phyloP scores from a whole-genome alignment of 768 basidiomycete genomes.

The Gymnopilus dilepis region DNA sequence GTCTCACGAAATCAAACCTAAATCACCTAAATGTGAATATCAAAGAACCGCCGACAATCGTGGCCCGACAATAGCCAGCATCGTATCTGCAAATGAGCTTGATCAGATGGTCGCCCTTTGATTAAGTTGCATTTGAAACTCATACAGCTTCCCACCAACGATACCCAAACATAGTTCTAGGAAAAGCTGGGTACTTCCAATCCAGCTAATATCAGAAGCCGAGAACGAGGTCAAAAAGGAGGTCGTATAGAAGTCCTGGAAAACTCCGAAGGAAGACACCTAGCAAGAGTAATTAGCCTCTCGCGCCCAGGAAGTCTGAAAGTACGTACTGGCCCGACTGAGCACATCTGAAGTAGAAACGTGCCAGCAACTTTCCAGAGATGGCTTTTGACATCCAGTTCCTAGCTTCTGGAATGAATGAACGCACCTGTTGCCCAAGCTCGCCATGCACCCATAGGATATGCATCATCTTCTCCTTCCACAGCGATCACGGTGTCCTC shows the following conservation, averaged over 20 bases:
- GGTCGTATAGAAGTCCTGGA: constrained; percentile 14
- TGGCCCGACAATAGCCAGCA: constrained; percentile 43
- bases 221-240: background rate
- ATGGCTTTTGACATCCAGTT: too few species aligned
- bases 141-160: constrained; percentile 43
- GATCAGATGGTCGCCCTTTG: background rate
- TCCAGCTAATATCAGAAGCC: constrained; percentile 40
- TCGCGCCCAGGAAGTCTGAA: background rate
- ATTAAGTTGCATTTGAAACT: background rate
- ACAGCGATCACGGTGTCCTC: too few species aligned
- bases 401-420: too few species aligned
- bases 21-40: constrained; percentile 17
- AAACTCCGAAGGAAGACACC: constrained; percentile 19
- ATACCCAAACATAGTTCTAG: constrained; percentile 35
- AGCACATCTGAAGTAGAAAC: constrained; percentile 14
- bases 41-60: constrained; percentile 21
- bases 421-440: too few species aligned
- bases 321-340: constrained; percentile 7
- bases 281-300: background rate
- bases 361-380: constrained; percentile 11
- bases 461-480: too few species aligned
- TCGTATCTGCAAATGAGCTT: constrained; percentile 31
- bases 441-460: too few species aligned
- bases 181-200: constrained; percentile 51
- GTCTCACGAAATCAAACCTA: background rate